These are phyloP conservation scores for Aphanoascus verrucosus DNA, from an alignment of 2,329 filamentous ascomycete genomes.

Conservation along the genomic window DNA sequence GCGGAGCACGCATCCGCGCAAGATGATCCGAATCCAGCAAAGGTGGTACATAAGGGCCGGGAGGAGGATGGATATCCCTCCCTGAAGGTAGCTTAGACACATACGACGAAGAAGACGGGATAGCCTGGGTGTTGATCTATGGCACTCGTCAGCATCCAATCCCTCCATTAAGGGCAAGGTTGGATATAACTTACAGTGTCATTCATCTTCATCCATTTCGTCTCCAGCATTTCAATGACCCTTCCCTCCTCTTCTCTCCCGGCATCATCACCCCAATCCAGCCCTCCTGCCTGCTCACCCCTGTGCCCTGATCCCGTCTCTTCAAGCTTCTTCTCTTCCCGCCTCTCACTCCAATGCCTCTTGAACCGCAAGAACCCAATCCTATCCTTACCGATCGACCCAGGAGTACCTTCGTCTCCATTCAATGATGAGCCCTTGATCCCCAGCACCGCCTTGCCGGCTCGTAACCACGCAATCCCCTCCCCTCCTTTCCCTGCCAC, in stretches of 20 bases:
- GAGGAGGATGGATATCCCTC: constrained; percentile 62
- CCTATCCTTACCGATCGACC: constrained; percentile 21
- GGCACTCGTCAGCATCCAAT: neutral
- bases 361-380: constrained; percentile 46
- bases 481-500: constrained; percentile 68
- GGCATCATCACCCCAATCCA: constrained; percentile 57
- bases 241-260: constrained; percentile 74
- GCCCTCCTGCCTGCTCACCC: constrained; percentile 22
- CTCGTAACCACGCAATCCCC: constrained; percentile 76
- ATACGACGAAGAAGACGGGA: constrained; percentile 62
- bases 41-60: constrained; percentile 58
- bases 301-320: constrained; percentile 35
- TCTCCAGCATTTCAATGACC: constrained; percentile 74
- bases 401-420: constrained; percentile 36
- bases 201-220: constrained; percentile 87
- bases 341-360: constrained; percentile 63
- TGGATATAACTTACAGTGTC: constrained; percentile 56
- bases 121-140: constrained; percentile 66
- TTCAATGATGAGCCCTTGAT: constrained; percentile 35
- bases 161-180: neutral
- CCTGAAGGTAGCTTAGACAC: constrained; percentile 75
- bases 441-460: constrained; percentile 64
- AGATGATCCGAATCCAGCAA: constrained; percentile 55
- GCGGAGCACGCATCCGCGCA: constrained; percentile 21
- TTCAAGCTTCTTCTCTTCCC: constrained; percentile 69